phyloP scores from a whole-genome alignment of 2,329 filamentous ascomycete species.

The Ophiostoma quercus region DNA sequence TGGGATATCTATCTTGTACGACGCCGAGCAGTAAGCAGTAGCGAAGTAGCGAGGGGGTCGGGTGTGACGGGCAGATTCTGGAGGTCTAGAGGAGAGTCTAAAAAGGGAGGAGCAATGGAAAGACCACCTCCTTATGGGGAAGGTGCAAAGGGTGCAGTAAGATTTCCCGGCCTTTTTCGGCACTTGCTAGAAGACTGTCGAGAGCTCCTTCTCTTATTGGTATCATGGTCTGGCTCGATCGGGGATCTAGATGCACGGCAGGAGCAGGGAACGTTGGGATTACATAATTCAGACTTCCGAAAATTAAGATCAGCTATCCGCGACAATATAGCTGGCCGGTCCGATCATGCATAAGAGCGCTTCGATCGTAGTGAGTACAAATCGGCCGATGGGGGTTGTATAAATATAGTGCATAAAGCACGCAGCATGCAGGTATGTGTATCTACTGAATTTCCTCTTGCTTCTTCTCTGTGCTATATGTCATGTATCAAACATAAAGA shows the following conservation, averaged over 20 bases:
- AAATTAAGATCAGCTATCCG: not conserved
- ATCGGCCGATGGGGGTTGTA: not conserved
- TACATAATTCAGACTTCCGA: not conserved
- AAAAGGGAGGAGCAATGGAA: not conserved
- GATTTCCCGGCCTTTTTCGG: not conserved
- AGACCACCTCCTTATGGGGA: not conserved
- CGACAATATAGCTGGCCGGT: not conserved
- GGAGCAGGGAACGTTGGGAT: not conserved
- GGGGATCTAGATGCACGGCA: not conserved
- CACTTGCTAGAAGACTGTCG: not conserved
- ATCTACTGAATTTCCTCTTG: not conserved
- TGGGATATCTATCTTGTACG: slow-evolving; percentile 2
- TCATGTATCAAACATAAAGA: not conserved
- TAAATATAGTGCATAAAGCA: not conserved
- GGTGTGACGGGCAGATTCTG: not conserved
- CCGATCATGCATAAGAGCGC: not conserved
- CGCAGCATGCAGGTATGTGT: not conserved
- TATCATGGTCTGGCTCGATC: not conserved
- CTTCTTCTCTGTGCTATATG: not conserved
- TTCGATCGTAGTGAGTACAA: not conserved
- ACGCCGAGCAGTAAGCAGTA: slow-evolving; percentile 14
- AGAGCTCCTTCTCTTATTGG: not conserved
- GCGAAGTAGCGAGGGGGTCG: slow-evolving; percentile 11
- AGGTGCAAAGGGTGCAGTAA: not conserved
- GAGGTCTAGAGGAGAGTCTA: not conserved